Base-by-base conservation (phyloP, 164 flowering plant species). In the Vitis rotundifolia region DNA sequence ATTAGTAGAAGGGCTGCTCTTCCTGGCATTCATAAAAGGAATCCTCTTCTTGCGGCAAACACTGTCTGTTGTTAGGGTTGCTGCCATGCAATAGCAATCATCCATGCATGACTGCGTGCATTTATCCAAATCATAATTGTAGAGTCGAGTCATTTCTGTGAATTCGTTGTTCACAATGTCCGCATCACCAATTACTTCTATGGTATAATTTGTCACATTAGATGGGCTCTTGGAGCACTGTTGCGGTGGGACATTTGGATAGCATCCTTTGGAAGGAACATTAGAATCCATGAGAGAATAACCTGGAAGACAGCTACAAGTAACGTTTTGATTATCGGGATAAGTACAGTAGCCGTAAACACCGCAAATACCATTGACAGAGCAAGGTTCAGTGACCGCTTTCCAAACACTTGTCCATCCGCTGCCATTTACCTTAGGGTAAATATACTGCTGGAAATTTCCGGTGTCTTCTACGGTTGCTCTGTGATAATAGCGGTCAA, bases 301-400 rank as follows among this genome's bases (percentile, higher is more conserved):
- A 1, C 75, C 75, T 28, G 73, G 73, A 28, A 75, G 37, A 59
- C 77, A 75, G 0, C 22, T 11, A 37, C 73, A 75, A 53, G 0
- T 53, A 13, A 70, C 59, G 5, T 19, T 66, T 18, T 29, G 29
- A 18, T 70, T 70, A 59, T 70, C 73, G 0, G 55, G 37, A 9
- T 74, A 70, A 70, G 70, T 66, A 70, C 77, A 75, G 19, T 69
- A 64, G 2, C 77, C 77, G 28, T 12, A 69, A 64, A 74, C 69
- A 5, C 77, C 77, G 69, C 77, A 74, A 28, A 74, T 52, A 37
- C 28, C 57, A 15, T 4, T 9, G 15, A 52, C 72, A 2, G 3
- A n/a, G 67, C 77, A 75, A 55, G 77, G 77, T 14, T 75, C 71
- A 7, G 37, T 14, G 9, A 65, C 49, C 16, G 67, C 63, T 9